phyloP scores from a whole-genome alignment of 768 basidiomycete genomes.

The Tricholoma hemisulphureum region DNA sequence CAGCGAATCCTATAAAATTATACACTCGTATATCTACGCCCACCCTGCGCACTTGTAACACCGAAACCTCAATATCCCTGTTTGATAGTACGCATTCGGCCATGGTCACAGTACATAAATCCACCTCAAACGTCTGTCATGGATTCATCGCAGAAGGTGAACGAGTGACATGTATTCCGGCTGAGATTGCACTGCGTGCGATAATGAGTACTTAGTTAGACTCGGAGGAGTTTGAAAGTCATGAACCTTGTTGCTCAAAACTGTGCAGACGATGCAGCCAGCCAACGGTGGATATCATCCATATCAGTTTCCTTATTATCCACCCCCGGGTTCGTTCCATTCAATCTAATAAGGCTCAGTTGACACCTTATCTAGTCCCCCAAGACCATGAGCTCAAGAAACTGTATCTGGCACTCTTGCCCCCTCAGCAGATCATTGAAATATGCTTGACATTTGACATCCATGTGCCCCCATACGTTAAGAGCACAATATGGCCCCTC shows the following conservation, averaged over 20 bases:
- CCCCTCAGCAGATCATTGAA: slow-evolving; percentile 72
- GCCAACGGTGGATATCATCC: slow-evolving; percentile 38
- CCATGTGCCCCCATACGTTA: slow-evolving; percentile 63
- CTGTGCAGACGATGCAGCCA: slow-evolving; percentile 73
- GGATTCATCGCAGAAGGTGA: too few relatives aligned
- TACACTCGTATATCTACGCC: too few relatives aligned
- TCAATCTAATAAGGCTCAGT: slow-evolving; percentile 17
- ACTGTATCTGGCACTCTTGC: slow-evolving; percentile 66
- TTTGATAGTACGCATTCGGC: too few relatives aligned
- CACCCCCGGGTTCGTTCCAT: slow-evolving; percentile 26
- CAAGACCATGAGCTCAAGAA: slow-evolving; percentile 66
- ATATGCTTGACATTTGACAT: slow-evolving; percentile 72
- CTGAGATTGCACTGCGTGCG: too few relatives aligned
- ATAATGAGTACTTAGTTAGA: too few relatives aligned
- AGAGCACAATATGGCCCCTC: slow-evolving; percentile 68
- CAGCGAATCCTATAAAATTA: too few relatives aligned
- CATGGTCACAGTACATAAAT: too few relatives aligned
- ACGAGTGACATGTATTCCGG: too few relatives aligned
- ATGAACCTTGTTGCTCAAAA: slow-evolving; percentile 67
- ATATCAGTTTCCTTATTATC: slow-evolving; percentile 37
- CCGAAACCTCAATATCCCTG: too few relatives aligned
- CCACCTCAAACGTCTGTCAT: too few relatives aligned
- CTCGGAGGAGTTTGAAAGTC: slow-evolving; percentile 25
- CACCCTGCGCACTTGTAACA: too few relatives aligned
- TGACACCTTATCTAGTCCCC: slow-evolving; percentile 23